A percentile compares a stretch with the other conserved stretches of the same genome.
These are phyloP conservation scores for Saprolegnia parasitica DNA, from an alignment of 352 stramenopile species.

Conservation along the genomic window DNA sequence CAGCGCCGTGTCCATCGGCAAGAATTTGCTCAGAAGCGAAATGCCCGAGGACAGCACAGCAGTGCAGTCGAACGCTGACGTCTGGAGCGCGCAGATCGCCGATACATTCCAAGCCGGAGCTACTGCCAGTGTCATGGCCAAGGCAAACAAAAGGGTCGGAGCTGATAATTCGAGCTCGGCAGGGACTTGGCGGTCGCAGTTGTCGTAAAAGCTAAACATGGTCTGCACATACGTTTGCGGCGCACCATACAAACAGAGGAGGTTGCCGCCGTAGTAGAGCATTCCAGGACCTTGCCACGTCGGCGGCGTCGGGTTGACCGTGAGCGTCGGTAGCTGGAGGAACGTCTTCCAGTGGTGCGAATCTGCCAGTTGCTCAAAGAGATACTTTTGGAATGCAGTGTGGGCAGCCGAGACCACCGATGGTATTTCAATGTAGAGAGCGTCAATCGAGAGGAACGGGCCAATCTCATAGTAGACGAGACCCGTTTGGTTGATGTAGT, in stretches of 20 bases:
- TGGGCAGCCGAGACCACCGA: too few relatives aligned
- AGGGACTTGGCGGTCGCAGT: neutral
- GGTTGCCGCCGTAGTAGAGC: constrained; percentile 18
- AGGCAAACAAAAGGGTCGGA: neutral
- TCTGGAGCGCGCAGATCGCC: neutral
- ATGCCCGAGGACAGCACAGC: too few relatives aligned
- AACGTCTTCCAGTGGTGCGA: too few relatives aligned
- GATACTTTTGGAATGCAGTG: too few relatives aligned
- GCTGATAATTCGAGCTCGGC: neutral
- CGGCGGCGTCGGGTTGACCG: neutral
- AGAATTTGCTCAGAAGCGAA: neutral
- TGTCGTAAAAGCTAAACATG: constrained; percentile 13
- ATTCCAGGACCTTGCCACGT: neutral
- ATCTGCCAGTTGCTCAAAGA: too few relatives aligned
- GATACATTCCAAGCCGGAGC: too few relatives aligned
- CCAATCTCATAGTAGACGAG: neutral
- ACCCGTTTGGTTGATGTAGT: neutral
- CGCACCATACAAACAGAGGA: neutral
- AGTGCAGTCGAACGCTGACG: neutral
- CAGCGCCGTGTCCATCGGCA: too few relatives aligned
- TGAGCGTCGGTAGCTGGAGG: too few relatives aligned
- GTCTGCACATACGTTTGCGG: constrained; percentile 5
- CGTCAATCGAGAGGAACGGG: neutral
- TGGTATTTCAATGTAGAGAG: neutral
- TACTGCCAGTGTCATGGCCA: neutral